Evolutionary conservation across 306 rosid species (phyloP).

Genomic region (Trifolium fragiferum): DNA sequence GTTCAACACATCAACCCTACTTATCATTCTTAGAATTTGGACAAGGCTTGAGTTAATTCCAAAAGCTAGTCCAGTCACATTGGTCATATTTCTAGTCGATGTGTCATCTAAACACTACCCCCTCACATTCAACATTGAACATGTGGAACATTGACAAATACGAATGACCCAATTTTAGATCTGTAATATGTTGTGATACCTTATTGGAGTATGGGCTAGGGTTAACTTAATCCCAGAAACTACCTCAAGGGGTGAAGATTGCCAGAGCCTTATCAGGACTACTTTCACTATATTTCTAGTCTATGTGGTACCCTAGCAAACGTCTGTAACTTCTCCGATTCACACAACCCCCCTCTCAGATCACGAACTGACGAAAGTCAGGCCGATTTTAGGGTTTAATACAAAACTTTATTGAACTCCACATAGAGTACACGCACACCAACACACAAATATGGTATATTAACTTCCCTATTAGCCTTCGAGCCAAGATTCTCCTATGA

Average conservation of each 20-base stretch:
- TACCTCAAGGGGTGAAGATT: not conserved
- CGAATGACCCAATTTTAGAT: not conserved
- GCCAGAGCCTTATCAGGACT: not conserved
- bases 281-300: slow-evolving; percentile 8
- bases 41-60: not conserved
- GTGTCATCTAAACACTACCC: not conserved
- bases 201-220: not conserved
- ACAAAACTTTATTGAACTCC: not conserved
- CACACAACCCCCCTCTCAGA: not conserved
- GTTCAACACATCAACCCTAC: not conserved
- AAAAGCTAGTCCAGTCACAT: not conserved
- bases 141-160: not conserved
- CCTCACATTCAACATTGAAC: not conserved
- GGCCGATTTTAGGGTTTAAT: not conserved
- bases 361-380: not conserved
- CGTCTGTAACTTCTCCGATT: not conserved
- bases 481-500: not conserved
- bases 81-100: not conserved
- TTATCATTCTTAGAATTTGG: not conserved
- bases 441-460: not conserved
- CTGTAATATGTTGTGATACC: not conserved
- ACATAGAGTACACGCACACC: not conserved
- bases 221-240: not conserved
- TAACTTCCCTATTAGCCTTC: not conserved
- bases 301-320: not conserved